These are phyloP conservation scores for Lipomyces spencermartinsiae DNA, from an alignment of 805 yeast species.

Conservation along the genomic window DNA sequence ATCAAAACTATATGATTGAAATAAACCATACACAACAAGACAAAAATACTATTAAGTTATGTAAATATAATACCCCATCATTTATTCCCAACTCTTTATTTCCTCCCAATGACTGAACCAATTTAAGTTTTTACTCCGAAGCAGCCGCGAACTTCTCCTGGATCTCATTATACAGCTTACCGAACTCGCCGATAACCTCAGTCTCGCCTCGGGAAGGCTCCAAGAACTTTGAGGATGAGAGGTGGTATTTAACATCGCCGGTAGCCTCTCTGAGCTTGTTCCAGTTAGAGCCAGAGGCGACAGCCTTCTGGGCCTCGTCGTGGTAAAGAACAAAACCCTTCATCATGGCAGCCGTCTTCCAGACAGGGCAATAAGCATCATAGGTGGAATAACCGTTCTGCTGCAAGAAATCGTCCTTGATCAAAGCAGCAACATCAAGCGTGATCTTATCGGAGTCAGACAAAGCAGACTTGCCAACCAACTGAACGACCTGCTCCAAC, in stretches of 20 bases:
- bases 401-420: conserved; percentile 98
- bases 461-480: conserved; percentile 97
- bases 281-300: conserved; percentile 94
- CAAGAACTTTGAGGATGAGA: conserved; percentile 92
- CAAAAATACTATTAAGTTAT: not conserved
- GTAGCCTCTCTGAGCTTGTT: conserved; percentile 88
- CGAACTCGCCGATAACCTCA: conserved; percentile 77
- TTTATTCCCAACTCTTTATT: not conserved
- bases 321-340: conserved; percentile 87
- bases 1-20: not conserved
- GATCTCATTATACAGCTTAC: conserved; percentile 72
- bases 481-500: conserved; percentile 97
- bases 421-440: conserved; percentile 85
- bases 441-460: conserved; percentile 97
- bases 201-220: conserved; percentile 92
- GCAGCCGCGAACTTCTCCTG: conserved; percentile 95
- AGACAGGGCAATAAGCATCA: conserved; percentile 98
- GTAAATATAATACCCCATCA: not conserved
- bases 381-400: conserved; percentile 98
- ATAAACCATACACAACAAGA: not conserved
- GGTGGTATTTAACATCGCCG: conserved; percentile 88
- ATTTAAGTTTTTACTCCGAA: conserved; percentile 62
- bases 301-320: conserved; percentile 98
- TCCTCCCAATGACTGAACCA: not conserved
- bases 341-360: conserved; percentile 99